Evolutionary conservation across 164 flowering plant species (phyloP), one percentile per base, ranked within the genome.

Genomic region (Malania oleifera): DNA sequence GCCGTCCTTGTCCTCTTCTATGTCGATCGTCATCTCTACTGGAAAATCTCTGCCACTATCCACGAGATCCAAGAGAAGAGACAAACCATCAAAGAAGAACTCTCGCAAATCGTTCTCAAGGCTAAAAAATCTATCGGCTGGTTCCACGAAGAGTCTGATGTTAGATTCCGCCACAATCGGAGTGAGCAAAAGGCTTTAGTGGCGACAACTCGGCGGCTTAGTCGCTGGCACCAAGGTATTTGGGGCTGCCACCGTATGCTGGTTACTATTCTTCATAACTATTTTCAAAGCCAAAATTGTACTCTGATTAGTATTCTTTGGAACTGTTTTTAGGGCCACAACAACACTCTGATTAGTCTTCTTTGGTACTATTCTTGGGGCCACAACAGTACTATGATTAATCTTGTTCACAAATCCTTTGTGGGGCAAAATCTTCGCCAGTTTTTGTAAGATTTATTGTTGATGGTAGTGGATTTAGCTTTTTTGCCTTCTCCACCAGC

Each of bases 11-110:
- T 73, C 43, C 68, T 79, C 53, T 81, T 75, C 82, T 85, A 82
- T 72, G 77, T 81, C 46, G 96, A 90, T 19, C 91, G 92, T 23
- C 96, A 92, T 65, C 89, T 88, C 64, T 85, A 88, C 80, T 88
- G 96, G 96, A 88, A 88, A 69, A 74, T 88, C 73, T 80, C 92
- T 52, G 96, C 88, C 63, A 88, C 92, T 45, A 52, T 85, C 56
- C 87, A 84, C 61, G 95, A 87, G 48, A 87, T 85, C 75, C 89
- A 86, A 47, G 64, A 80, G 22, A 80, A 79, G 65, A 77, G 70
- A 57, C 91, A 79, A 54, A 77, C 96, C 41, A 88, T 88, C 56
- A 70, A 74, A 60, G 70, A 80, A 72, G 96, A 91, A 20, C 54
- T 87, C 23, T 78, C 89, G 48, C 77, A 85, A 59, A 66, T 85